Conservation (phyloP, 768 basidiomycete genomes). For the Pholiota molesta region DNA sequence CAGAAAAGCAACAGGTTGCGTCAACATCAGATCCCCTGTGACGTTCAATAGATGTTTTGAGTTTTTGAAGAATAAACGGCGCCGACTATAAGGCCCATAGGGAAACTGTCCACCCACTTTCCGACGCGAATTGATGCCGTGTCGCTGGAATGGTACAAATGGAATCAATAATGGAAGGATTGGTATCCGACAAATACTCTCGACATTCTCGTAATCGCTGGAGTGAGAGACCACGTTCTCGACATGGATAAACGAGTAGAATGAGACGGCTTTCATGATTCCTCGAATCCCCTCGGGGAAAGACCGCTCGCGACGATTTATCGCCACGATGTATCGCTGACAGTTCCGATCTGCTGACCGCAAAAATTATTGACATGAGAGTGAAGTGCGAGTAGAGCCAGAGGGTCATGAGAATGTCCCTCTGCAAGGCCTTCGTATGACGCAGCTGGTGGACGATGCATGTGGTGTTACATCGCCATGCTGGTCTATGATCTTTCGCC, state of each 20-base stretch:
- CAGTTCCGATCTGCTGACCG: slow-evolving; percentile 1
- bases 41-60: too few species aligned
- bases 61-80: too few species aligned
- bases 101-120: not conserved
- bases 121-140: not conserved
- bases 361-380: not conserved
- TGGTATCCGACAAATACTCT: not conserved
- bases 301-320: not conserved
- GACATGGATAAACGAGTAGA: not conserved
- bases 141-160: not conserved
- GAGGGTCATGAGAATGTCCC: not conserved
- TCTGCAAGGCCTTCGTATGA: not conserved
- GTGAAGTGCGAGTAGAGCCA: not conserved
- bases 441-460: not conserved
- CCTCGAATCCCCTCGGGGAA: not conserved
- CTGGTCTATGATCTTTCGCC: not conserved
- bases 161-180: not conserved
- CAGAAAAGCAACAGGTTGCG: too few species aligned
- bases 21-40: too few species aligned
- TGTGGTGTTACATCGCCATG: not conserved
- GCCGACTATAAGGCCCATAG: not conserved
- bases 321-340: not conserved
- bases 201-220: not conserved
- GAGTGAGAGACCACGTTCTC: not conserved
- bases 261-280: not conserved